Evolutionary conservation across 768 basidiomycete species (phyloP), one percentile per base, ranked within the genome.

Genomic region (Crepidotus variabilis): DNA sequence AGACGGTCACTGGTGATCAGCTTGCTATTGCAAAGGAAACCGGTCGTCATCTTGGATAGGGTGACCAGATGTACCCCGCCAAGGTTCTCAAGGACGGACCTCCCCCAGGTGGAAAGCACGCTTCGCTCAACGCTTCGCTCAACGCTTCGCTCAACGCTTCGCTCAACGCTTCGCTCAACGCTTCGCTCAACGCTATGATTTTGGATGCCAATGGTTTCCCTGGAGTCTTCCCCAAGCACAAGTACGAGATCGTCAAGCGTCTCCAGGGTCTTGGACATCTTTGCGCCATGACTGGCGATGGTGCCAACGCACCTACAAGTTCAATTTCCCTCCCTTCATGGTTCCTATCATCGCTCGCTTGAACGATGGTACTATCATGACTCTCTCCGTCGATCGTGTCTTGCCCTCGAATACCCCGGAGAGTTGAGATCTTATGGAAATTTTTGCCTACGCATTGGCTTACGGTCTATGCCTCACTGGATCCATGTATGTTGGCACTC

Each of bases 1-100:
- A 98, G 88, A 98, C 98, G 96, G 96, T 98, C 59, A 98, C 96
- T n/a, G 96, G 96, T 80, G 96, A 98, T 72, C 96, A 98, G 79
- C 92, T 98, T 69, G 96, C 96, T 62, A 98, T 98, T 65, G 96
- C 96, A 35, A 98, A 98, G 84, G 96, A 98, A 75, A 98, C 96
- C 59, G 96, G 96, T 58, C 91, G 96, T 72, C 92, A 96, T 78
- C 91, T 98, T 50, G 95, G 96, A 64, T 80, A 98, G 58, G 96
- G 96, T 69, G 96, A 98, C 74, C 95, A 98, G 80, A 98, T 98
- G 96, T 98, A 97, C 80, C 88, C 96, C 47, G 91, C 95, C 55
- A 97, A 94, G 82, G 96, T 98, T n/a, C 84, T 98, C 70, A 96
- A 97, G 83, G 92, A 97, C 46, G 96, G 96, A 6, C 95, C 95